phyloP scores from a whole-genome alignment of 129 eudicot species.

The Tagetes patula region DNA sequence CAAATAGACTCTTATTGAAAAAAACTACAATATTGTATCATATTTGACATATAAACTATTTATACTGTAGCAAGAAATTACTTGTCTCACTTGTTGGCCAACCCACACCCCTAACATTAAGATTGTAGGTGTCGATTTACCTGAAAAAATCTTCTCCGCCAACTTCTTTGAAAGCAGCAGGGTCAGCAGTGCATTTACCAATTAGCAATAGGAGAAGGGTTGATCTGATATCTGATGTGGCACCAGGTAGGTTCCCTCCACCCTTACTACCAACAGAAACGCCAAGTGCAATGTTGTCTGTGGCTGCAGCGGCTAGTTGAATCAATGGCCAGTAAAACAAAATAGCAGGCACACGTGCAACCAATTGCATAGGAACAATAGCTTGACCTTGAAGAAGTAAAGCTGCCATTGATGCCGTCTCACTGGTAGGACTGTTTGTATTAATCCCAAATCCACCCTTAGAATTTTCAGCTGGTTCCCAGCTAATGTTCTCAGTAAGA shows the following conservation, averaged over 20 bases:
- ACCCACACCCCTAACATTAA: background rate
- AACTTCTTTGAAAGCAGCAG: slow-evolving; percentile 72
- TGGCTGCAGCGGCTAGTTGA: slow-evolving; percentile 96
- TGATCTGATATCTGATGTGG: slow-evolving; percentile 97
- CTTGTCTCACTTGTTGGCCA: background rate
- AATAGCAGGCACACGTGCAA: slow-evolving; percentile 90
- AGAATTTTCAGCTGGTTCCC: slow-evolving; percentile 49
- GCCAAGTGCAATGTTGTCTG: slow-evolving; percentile 95
- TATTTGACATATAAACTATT: background rate
- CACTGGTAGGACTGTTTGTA: slow-evolving; percentile 40
- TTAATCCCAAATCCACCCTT: slow-evolving; percentile 44
- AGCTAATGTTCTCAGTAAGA: slow-evolving; percentile 36
- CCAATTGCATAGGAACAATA: slow-evolving; percentile 93
- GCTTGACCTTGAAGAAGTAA: slow-evolving; percentile 93
- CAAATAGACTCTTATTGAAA: background rate
- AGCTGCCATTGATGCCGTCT: slow-evolving; percentile 95
- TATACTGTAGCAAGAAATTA: background rate
- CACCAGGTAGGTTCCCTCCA: slow-evolving; percentile 95
- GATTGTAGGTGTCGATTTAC: slow-evolving; percentile 30
- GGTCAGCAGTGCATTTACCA: slow-evolving; percentile 95
- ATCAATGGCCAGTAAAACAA: slow-evolving; percentile 98
- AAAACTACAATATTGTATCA: background rate
- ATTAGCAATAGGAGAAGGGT: slow-evolving; percentile 92
- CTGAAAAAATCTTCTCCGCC: slow-evolving; percentile 97
- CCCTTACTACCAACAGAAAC: slow-evolving; percentile 99